Base-by-base conservation (phyloP, 352 stramenopile genomes). In the Globisporangium megalacanthum region DNA sequence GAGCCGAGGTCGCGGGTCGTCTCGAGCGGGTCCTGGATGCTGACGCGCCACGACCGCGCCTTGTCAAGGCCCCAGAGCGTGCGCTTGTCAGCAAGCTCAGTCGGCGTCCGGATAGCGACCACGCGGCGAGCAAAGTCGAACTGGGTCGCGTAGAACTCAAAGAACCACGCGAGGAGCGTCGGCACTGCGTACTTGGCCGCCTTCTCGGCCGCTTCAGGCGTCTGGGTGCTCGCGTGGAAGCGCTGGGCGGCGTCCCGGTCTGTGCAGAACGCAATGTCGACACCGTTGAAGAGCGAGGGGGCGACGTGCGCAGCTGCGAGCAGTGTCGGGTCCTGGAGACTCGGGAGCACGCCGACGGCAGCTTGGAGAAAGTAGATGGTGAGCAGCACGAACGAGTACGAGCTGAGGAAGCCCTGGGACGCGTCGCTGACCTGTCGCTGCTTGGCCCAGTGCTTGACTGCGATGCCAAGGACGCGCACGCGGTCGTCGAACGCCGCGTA, bases 391-490 rank as follows among this genome's bases (percentile, higher is more conserved):
- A 98, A 99, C 5, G 95, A 97, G 73, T 99, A 99, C 22, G 91
- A 98, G 66, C 87, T 98, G 44, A 99, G 75, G 22, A 93, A 99
- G 25, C 97, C 96, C 47, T 88, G 73, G 4, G 89, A 92, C 29
- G 97, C 96, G 61, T 98, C 96, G 74, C 98, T 99, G 50, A 99
- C 94, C 35, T 85, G 75, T 17, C 97, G 81, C n/a, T 73, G 75
- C 74, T 99, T 99, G 9, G 97, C 97, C 97, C 97, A 99, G 44
- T 96, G 79, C 74, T 99, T 99, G 52, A 99, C 63, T 19, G 97
- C 91, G 51, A 98, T 87, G 8, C 95, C 97, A 7, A 99, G 64
- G 25, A 89, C 68, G 2, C 92, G 87, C 20, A 81, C 83, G 41
- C 87, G 82, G 17, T 82, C 66, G 56, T 96, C 87, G n/a, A 83